Conservation (phyloP, 2,329 filamentous ascomycete genomes). For the Calonectria pseudoturangicola region DNA sequence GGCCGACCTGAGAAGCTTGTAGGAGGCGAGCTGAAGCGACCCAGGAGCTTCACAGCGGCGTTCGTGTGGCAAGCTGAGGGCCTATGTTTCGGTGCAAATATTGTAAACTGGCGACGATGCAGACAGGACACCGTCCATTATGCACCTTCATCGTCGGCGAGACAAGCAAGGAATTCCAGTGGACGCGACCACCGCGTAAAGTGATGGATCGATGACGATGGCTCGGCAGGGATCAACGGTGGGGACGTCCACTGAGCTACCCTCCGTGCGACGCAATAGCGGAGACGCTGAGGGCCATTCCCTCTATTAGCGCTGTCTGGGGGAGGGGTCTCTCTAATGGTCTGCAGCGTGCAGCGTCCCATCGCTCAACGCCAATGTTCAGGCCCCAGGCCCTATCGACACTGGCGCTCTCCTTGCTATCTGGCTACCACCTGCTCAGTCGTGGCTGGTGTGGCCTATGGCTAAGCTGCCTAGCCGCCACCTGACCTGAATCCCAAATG, state of each 20-base stretch:
- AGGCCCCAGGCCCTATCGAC: not conserved
- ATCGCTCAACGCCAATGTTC: slow-evolving; percentile 6
- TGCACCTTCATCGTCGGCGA: slow-evolving; percentile 13
- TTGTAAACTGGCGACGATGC: not conserved
- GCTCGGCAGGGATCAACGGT: slow-evolving; percentile 37
- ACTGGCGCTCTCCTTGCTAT: not conserved
- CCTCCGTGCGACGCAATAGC: slow-evolving; percentile 31
- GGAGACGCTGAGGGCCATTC: slow-evolving; percentile 29
- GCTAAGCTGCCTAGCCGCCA: not conserved
- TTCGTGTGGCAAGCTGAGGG: not conserved
- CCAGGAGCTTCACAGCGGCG: not conserved
- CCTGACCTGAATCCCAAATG: slow-evolving; percentile 4
- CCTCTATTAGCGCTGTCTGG: slow-evolving; percentile 29
- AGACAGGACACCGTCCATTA: not conserved
- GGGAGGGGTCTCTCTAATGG: slow-evolving; percentile 33
- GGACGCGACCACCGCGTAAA: slow-evolving; percentile 41
- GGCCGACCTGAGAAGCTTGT: slow-evolving; percentile 1
- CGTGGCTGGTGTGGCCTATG: not conserved
- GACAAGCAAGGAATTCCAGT: slow-evolving; percentile 9
- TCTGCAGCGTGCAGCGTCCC: slow-evolving; percentile 12
- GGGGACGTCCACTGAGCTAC: slow-evolving; percentile 21
- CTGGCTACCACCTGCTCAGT: not conserved
- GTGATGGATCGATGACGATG: slow-evolving; percentile 43
- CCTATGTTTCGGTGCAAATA: not conserved
- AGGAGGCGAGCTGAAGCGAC: not conserved